Conservation (phyloP, 441 rosid genomes). For the Capsella rubella region DNA sequence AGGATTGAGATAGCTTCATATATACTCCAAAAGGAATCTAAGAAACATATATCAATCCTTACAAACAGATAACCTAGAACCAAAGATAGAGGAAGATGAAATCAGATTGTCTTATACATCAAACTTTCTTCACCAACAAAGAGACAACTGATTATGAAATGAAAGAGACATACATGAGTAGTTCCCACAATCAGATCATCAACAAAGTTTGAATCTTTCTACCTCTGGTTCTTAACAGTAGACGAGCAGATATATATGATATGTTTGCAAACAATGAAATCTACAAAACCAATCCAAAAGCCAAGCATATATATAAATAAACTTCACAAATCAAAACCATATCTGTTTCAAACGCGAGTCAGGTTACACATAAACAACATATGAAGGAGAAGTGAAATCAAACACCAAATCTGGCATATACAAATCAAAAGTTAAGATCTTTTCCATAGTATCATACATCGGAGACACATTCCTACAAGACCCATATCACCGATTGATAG, state of each 20-base stretch:
- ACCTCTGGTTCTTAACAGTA: background rate
- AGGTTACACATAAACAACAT: slow-evolving; percentile 6
- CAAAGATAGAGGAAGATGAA: background rate
- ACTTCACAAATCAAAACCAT: slow-evolving; percentile 18
- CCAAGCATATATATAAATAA: slow-evolving; percentile 24
- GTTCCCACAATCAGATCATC: background rate
- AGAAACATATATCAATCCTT: background rate
- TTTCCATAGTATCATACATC: slow-evolving; percentile 22
- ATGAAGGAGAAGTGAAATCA: background rate
- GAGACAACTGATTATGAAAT: background rate
- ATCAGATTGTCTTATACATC: background rate
- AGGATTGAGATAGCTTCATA: background rate
- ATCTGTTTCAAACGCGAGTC: background rate
- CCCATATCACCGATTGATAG: slow-evolving; percentile 1
- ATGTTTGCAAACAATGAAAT: slow-evolving; percentile 5
- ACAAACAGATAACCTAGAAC: background rate
- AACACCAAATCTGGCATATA: slow-evolving; percentile 32
- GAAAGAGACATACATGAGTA: background rate
- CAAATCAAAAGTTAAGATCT: slow-evolving; percentile 30
- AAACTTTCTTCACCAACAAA: background rate
- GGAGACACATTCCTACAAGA: slow-evolving; percentile 20
- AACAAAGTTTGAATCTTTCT: background rate
- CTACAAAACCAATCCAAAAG: background rate
- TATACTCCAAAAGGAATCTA: background rate
- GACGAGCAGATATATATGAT: background rate